Percentiles rank a stretch among this genome's conserved stretches.
Conservation (phyloP, 495 filamentous ascomycete genomes). For the Xylaria bambusicola region DNA sequence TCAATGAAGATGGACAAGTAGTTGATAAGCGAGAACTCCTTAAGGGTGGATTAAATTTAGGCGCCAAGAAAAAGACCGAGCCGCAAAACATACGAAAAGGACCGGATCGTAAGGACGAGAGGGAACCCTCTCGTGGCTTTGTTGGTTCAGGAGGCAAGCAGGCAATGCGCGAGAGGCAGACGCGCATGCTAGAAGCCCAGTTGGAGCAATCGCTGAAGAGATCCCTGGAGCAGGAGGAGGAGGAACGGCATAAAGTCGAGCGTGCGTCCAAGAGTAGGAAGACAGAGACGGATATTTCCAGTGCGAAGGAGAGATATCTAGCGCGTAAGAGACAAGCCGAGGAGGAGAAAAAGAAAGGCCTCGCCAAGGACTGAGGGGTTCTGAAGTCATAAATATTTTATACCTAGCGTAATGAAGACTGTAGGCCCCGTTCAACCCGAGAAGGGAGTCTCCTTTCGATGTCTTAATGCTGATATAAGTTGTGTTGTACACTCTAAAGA, state of each 20-base stretch:
- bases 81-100: constrained; percentile 33
- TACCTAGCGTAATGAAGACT: constrained; percentile 16
- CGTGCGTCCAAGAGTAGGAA: constrained; percentile 70
- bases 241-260: constrained; percentile 66
- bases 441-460: constrained; percentile 7
- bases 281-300: constrained; percentile 78
- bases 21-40: constrained; percentile 92
- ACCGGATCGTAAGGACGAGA: constrained; percentile 35
- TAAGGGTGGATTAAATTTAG: constrained; percentile 81
- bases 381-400: constrained; percentile 8
- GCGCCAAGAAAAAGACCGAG: constrained; percentile 55
- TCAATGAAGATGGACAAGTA: constrained; percentile 94
- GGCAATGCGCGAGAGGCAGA: constrained; percentile 77
- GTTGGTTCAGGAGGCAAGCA: constrained; percentile 54
- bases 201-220: constrained; percentile 74
- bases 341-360: constrained; percentile 59
- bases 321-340: constrained; percentile 81
- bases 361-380: constrained; percentile 23
- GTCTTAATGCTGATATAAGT: constrained; percentile 14
- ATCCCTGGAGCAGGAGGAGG: constrained; percentile 72
- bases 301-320: constrained; percentile 84
- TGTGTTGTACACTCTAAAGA: constrained; percentile 30
- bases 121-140: constrained; percentile 44
- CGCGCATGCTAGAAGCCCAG: constrained; percentile 82
- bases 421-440: not conserved